Conservation (phyloP, 768 basidiomycete species). For the Pisolithus microcarpus region DNA sequence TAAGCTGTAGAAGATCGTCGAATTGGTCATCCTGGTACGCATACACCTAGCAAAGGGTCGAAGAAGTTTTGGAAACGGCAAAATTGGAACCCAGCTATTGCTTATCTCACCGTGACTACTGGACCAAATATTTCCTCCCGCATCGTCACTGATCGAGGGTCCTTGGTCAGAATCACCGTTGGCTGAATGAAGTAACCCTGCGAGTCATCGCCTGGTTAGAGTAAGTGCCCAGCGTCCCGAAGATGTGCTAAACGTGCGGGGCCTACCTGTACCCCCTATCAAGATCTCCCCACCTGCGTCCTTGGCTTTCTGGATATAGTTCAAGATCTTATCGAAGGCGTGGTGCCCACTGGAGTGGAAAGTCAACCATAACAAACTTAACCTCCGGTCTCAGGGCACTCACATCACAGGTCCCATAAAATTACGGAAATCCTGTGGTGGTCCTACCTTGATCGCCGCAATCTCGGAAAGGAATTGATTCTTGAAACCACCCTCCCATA, state of each 20-base stretch:
- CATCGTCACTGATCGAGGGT: slow-evolving; percentile 86
- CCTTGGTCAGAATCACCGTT: slow-evolving; percentile 87
- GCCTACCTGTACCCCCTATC: slow-evolving; percentile 70
- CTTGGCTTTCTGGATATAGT: slow-evolving; percentile 83
- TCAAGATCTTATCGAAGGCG: slow-evolving; percentile 82
- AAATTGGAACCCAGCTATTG: background rate
- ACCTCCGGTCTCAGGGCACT: slow-evolving; percentile 9
- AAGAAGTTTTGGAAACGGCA: background rate
- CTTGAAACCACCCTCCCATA: slow-evolving; percentile 86
- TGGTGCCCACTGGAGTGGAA: slow-evolving; percentile 52
- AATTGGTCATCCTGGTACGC: slow-evolving; percentile 85
- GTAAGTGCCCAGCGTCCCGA: background rate
- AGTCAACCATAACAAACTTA: background rate
- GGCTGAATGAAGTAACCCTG: slow-evolving; percentile 93
- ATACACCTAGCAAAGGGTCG: slow-evolving; percentile 50
- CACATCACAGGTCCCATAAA: slow-evolving; percentile 98
- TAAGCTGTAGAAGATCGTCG: slow-evolving; percentile 79
- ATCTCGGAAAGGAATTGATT: slow-evolving; percentile 67
- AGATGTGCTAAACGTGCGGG: background rate
- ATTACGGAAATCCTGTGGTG: slow-evolving; percentile 65
- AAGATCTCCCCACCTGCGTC: slow-evolving; percentile 84
- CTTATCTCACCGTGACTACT: slow-evolving; percentile 68
- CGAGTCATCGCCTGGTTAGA: slow-evolving; percentile 64
- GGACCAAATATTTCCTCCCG: slow-evolving; percentile 96
- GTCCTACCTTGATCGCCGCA: slow-evolving; percentile 80